These are phyloP conservation scores for Phytophthora cryptogea DNA, from an alignment of 352 stramenopile genomes.

Conservation along the genomic window DNA sequence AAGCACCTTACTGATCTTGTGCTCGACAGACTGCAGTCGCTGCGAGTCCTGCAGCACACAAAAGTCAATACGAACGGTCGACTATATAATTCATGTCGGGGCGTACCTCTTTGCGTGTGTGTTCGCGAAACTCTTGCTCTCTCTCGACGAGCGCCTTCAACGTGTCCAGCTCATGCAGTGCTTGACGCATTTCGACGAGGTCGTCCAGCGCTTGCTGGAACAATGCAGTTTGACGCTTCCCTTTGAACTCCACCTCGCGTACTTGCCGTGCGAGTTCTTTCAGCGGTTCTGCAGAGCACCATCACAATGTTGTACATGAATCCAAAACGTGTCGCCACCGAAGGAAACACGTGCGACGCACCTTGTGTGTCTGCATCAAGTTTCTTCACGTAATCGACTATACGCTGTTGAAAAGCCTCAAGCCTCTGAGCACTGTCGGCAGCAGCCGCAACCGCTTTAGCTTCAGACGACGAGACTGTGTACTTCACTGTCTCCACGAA, in stretches of 20 bases:
- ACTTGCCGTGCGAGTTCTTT: slow-evolving; percentile 42
- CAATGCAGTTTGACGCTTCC: slow-evolving; percentile 47
- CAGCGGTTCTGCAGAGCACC: slow-evolving; percentile 35
- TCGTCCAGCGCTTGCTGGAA: slow-evolving; percentile 49
- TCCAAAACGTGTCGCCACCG: not conserved
- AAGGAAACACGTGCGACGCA: slow-evolving; percentile 6
- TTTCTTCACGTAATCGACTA: slow-evolving; percentile 53
- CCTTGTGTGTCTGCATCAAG: slow-evolving; percentile 49
- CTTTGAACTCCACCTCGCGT: slow-evolving; percentile 45
- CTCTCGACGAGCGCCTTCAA: slow-evolving; percentile 34
- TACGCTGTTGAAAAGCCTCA: slow-evolving; percentile 53
- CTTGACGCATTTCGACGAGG: slow-evolving; percentile 27
- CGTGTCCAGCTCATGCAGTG: slow-evolving; percentile 39
- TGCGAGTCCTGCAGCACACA: slow-evolving; percentile 19
- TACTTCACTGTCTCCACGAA: slow-evolving; percentile 57
- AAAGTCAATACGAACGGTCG: slow-evolving; percentile 10
- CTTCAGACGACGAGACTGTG: slow-evolving; percentile 31
- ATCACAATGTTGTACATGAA: not conserved
- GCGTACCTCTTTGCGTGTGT: slow-evolving; percentile 36
- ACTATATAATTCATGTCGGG: not conserved
- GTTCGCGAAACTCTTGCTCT: slow-evolving; percentile 38
- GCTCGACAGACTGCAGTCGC: slow-evolving; percentile 42
- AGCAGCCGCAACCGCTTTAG: slow-evolving; percentile 26
- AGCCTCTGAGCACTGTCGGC: slow-evolving; percentile 37
- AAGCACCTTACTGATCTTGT: slow-evolving; percentile 43